Percentiles rank a stretch among this genome's conserved stretches.
phyloP scores from a whole-genome alignment of 2,329 filamentous ascomycete species.

The Helotiales sp. region DNA sequence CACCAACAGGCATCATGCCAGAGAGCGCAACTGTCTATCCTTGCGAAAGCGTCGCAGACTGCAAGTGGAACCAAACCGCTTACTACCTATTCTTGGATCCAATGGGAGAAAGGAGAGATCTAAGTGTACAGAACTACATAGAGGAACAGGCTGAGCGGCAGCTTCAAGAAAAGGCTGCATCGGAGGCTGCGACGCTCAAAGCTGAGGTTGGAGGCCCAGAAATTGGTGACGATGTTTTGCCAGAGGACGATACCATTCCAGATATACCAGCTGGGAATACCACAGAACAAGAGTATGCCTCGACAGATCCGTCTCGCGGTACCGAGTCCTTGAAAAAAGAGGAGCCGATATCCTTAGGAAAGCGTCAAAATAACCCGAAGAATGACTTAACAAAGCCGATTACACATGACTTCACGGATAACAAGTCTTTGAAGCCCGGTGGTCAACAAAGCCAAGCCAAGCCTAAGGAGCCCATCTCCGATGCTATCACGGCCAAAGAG shows the following conservation, averaged over 20 bases:
- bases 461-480: not conserved
- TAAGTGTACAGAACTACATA: conserved; percentile 44
- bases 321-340: conserved; percentile 15
- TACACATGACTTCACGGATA: conserved; percentile 15
- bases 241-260: not conserved
- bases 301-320: conserved; percentile 5
- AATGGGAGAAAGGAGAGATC: conserved; percentile 42
- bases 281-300: not conserved
- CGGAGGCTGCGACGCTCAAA: conserved; percentile 1
- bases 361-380: conserved; percentile 15
- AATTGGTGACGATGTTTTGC: conserved; percentile 8
- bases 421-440: not conserved
- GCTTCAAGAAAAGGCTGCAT: conserved; percentile 39
- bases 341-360: conserved; percentile 14
- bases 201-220: conserved; percentile 4
- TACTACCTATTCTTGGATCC: conserved; percentile 37
- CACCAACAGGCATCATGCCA: conserved; percentile 64
- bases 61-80: conserved; percentile 33
- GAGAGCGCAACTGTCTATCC: conserved; percentile 51
- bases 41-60: conserved; percentile 41
- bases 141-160: conserved; percentile 41
- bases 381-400: conserved; percentile 18
- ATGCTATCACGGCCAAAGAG: not conserved
- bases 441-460: not conserved
- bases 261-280: not conserved